Conservation (phyloP, 495 filamentous ascomycete genomes). For the Annulohypoxylon nitens region DNA sequence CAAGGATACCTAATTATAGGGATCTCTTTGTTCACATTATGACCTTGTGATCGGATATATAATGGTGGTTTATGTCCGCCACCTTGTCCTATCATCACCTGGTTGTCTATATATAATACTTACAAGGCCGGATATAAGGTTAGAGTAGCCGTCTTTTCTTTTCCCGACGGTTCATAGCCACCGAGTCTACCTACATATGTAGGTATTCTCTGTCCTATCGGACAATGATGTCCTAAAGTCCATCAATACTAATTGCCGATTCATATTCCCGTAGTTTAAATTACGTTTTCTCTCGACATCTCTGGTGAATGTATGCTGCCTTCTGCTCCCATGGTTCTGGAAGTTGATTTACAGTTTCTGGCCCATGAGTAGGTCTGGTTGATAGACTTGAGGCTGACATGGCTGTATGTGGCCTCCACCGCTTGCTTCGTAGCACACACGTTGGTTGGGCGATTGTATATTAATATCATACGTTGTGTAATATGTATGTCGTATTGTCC, state of each 20-base stretch:
- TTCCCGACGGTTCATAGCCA: background rate
- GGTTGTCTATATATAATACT: background rate
- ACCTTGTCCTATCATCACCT: background rate
- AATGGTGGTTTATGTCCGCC: background rate
- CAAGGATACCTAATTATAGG: background rate
- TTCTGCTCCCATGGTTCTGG: background rate
- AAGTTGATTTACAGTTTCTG: background rate
- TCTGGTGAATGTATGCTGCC: background rate
- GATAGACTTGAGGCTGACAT: constrained; percentile 20
- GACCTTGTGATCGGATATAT: constrained; percentile 7
- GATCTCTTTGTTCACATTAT: constrained; percentile 9
- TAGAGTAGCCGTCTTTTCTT: background rate
- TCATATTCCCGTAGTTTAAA: background rate
- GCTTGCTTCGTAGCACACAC: constrained; percentile 9
- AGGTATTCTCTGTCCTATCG: background rate
- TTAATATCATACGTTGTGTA: constrained; percentile 25
- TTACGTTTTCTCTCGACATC: background rate
- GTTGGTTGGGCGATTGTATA: background rate
- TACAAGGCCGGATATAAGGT: background rate
- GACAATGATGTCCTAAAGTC: background rate
- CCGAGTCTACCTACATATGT: background rate
- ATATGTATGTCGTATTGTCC: constrained; percentile 23
- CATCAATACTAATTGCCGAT: background rate
- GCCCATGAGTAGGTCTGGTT: background rate
- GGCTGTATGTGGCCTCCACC: background rate